Conservation (phyloP, 2,329 filamentous ascomycete genomes). For the Exserohilum turcica region DNA sequence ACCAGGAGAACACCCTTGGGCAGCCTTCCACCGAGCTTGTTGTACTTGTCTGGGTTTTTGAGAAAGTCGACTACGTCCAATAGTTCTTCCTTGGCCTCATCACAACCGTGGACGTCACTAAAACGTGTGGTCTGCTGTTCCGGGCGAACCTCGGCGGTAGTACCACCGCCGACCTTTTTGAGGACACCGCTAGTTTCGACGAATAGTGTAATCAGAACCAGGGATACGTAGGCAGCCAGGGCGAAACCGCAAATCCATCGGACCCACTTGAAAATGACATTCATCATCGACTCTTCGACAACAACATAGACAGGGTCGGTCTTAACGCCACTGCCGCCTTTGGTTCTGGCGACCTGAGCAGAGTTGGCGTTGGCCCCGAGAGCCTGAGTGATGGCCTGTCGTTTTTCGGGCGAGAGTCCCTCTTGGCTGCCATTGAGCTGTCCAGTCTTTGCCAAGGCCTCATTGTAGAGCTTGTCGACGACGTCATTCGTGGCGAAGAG, state of each 20-base stretch:
- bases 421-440: slow-evolving; percentile 47
- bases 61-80: slow-evolving; percentile 97
- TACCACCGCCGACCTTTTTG: slow-evolving; percentile 74
- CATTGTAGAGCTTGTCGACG: slow-evolving; percentile 78
- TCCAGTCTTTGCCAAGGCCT: slow-evolving; percentile 70
- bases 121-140: slow-evolving; percentile 92
- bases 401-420: slow-evolving; percentile 62
- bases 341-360: slow-evolving; percentile 64
- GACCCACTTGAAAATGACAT: slow-evolving; percentile 85
- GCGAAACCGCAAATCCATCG: slow-evolving; percentile 82
- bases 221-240: slow-evolving; percentile 76
- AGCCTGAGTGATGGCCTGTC: slow-evolving; percentile 81
- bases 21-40: slow-evolving; percentile 90
- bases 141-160: slow-evolving; percentile 84
- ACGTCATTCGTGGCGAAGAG: slow-evolving; percentile 80
- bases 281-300: slow-evolving; percentile 85
- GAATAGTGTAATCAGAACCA: slow-evolving; percentile 79
- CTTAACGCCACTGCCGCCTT: slow-evolving; percentile 71
- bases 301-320: slow-evolving; percentile 92
- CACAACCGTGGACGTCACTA: slow-evolving; percentile 92
- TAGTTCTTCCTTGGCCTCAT: slow-evolving; percentile 97
- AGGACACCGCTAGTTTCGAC: slow-evolving; percentile 80
- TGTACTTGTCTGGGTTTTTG: slow-evolving; percentile 90
- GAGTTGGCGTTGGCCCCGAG: slow-evolving; percentile 74
- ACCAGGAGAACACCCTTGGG: slow-evolving; percentile 96